These are phyloP conservation scores for Rhazya stricta DNA, from an alignment of 257 asterid genomes.

Conservation along the genomic window DNA sequence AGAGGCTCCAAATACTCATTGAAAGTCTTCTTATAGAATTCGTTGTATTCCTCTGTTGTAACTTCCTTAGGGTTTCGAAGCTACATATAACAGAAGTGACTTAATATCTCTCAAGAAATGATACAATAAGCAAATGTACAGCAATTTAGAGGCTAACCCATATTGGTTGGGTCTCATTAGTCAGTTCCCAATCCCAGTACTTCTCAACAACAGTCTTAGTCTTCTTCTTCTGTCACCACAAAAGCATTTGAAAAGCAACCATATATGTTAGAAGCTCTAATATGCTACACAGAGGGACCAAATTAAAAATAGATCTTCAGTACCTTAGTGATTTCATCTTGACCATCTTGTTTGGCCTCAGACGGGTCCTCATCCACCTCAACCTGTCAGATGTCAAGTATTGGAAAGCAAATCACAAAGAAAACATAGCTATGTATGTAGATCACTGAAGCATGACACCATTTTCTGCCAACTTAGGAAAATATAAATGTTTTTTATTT, in stretches of 20 bases:
- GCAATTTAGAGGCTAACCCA: constrained; percentile 59
- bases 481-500: too few species aligned
- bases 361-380: constrained; percentile 91
- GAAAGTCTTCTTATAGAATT: constrained; percentile 83
- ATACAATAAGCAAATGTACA: background rate
- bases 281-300: background rate
- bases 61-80: constrained; percentile 95
- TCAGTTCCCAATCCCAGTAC: constrained; percentile 98
- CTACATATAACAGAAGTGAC: constrained; percentile 40
- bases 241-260: constrained; percentile 17
- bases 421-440: background rate
- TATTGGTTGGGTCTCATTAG: constrained; percentile 91
- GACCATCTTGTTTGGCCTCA: constrained; percentile 58
- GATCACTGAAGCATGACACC: background rate
- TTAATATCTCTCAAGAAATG: background rate
- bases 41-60: constrained; percentile 81
- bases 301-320: constrained; percentile 8
- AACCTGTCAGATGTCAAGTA: constrained; percentile 45
- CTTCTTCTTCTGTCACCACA: constrained; percentile 71
- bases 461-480: background rate
- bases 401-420: constrained; percentile 16
- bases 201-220: constrained; percentile 86
- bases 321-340: constrained; percentile 71
- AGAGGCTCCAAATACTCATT: constrained; percentile 91
- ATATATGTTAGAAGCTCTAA: background rate